Percentiles rank a stretch among this genome's conserved stretches.
Conservation (phyloP, 164 flowering plant species). For the Vitis rotundifolia region DNA sequence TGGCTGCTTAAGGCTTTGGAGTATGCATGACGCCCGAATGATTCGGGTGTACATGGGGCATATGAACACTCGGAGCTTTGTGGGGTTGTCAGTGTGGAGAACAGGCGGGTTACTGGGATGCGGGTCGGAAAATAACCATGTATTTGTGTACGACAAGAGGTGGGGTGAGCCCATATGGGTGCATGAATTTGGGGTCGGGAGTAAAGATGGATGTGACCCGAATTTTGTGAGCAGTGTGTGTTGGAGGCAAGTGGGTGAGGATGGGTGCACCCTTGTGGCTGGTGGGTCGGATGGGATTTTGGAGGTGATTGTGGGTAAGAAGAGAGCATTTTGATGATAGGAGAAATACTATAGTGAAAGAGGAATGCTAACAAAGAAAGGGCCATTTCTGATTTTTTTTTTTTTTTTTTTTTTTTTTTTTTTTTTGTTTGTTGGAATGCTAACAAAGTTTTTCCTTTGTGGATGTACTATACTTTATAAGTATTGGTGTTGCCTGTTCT, state of each 20-base stretch:
- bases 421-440: too few species aligned
- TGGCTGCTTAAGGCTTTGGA: conserved; percentile 67
- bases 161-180: conserved; percentile 78
- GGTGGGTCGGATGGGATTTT: conserved; percentile 69
- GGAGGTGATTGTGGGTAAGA: conserved; percentile 49
- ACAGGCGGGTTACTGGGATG: conserved; percentile 58
- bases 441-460: too few species aligned
- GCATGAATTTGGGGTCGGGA: conserved; percentile 33
- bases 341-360: not conserved
- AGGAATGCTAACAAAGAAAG: too few species aligned
- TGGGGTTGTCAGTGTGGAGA: conserved; percentile 70
- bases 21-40: conserved; percentile 8
- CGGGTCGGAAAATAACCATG: conserved; percentile 67
- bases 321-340: conserved; percentile 5
- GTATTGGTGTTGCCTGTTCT: too few species aligned
- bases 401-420: too few species aligned
- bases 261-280: conserved; percentile 55
- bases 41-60: conserved; percentile 65
- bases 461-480: too few species aligned
- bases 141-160: conserved; percentile 63
- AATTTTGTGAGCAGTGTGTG: conserved; percentile 66
- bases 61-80: conserved; percentile 52
- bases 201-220: conserved; percentile 2
- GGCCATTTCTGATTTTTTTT: too few species aligned
- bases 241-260: conserved; percentile 57